A percentile compares a stretch with the other conserved stretches of the same genome.
Evolutionary conservation across 2,329 filamentous ascomycete genomes (phyloP).

Genomic region (Fusarium sp.): DNA sequence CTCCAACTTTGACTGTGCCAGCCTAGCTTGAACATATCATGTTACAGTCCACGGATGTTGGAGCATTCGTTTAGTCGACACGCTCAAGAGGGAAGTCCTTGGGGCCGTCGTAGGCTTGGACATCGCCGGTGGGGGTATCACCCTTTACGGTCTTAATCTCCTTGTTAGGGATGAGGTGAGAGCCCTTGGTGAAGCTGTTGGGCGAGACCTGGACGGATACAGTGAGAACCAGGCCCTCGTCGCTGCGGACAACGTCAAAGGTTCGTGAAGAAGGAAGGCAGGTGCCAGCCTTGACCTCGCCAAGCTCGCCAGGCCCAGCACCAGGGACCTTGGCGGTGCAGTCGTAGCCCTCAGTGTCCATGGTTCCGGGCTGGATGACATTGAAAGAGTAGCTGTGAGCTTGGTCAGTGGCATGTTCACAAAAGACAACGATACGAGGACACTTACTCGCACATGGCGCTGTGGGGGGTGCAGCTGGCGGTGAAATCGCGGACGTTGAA

Average conservation of each 20-base stretch:
- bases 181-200: not conserved
- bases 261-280: not conserved
- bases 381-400: slow-evolving; percentile 1
- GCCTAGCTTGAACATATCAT: not conserved
- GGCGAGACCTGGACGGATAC: not conserved
- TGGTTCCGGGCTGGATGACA: not conserved
- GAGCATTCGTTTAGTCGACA: not conserved
- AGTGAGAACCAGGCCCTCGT: not conserved
- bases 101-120: not conserved
- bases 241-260: not conserved
- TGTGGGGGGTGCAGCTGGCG: slow-evolving; percentile 1
- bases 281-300: not conserved
- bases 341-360: not conserved
- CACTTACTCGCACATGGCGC: not conserved
- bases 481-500: slow-evolving; percentile 1
- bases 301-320: not conserved
- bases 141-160: not conserved
- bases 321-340: not conserved
- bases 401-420: not conserved
- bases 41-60: not conserved
- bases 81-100: slow-evolving; percentile 2
- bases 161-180: not conserved
- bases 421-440: not conserved
- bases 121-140: not conserved
- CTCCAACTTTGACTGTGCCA: not conserved